Conservation (phyloP, 2,329 filamentous ascomycete species). For the Colletotrichum lindemuthianum region DNA sequence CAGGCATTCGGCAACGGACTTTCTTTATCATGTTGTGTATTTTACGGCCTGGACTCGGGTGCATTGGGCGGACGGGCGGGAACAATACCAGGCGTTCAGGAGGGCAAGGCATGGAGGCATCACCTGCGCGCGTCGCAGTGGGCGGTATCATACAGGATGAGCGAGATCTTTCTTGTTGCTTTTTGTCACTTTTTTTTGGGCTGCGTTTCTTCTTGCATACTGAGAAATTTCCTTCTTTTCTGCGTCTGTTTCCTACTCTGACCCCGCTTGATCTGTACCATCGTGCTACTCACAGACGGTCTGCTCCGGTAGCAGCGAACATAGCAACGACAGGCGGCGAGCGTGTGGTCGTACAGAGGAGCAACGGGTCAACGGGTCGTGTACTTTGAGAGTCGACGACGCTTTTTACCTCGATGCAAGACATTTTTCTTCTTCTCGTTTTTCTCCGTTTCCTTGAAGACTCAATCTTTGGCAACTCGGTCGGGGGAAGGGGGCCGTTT, state of each 20-base stretch:
- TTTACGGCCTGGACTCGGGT: conserved; percentile 20
- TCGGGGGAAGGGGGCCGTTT: conserved; percentile 10
- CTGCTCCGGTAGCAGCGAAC: conserved; percentile 21
- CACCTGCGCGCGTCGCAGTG: background rate
- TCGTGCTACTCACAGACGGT: conserved; percentile 14
- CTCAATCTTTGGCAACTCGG: conserved; percentile 21
- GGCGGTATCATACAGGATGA: conserved; percentile 12
- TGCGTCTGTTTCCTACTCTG: conserved; percentile 29
- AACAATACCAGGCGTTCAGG: conserved; percentile 33
- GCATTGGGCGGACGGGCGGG: conserved; percentile 25
- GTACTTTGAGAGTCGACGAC: background rate
- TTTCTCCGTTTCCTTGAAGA: conserved; percentile 3
- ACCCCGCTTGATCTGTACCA: conserved; percentile 31
- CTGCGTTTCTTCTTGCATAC: conserved; percentile 8
- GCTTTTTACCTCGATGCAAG: conserved; percentile 13
- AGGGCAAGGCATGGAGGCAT: conserved; percentile 29
- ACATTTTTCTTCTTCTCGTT: background rate
- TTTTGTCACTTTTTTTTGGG: conserved; percentile 10
- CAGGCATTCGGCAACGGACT: conserved; percentile 28
- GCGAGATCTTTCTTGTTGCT: conserved; percentile 21
- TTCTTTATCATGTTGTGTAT: conserved; percentile 19
- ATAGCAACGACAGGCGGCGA: conserved; percentile 13
- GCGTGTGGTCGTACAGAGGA: background rate
- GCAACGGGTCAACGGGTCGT: no score
- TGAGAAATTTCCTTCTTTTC: conserved; percentile 8